Base-by-base conservation (phyloP, 1,139 yeast genomes). In the Candida dubliniensis region DNA sequence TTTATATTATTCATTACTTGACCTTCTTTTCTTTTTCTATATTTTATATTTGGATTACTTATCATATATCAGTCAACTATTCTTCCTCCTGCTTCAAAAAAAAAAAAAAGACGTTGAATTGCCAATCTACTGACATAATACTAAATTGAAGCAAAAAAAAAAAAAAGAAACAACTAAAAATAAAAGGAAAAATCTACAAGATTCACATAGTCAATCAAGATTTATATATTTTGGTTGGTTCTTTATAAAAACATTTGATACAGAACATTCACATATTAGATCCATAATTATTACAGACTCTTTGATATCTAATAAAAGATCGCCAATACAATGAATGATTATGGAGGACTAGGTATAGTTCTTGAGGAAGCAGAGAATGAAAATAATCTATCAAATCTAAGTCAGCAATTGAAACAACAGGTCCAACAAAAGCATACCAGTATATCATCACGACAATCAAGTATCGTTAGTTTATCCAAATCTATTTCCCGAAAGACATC, bases 301-400 rank as follows among this genome's bases (percentile, higher is more conserved):
- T 18, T 18, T 18, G 23, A 18, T 18, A 18, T 18, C 23, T 18
- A 18, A 4, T 18, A 18, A 5, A 18, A 5, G 24, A 36, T 5
- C 12, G 13, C 2, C 26, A 24, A 38, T 12, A 30, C 31, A 27
- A 50, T 48, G 55, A 50, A 38, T 44, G 52, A 47, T 34, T 49
- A 44, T 42, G 55, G 55, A 45, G 71, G 70, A 18, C 54, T 67
- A 47, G 70, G 71, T 18, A 66, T 67, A 36, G 60, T 66, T 7
- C 52, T 66, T 13, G 72, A 67, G 45, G 71, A 65, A 43, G 47
- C 30, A 12, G 49, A 45, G 35, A 48, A 47, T 11, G 36, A 39
- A 42, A 34, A 35, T 31, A 37, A 31, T 34, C 30, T 37, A 34
- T 36, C 34, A 11, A 27, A 34, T 38, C 41, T 12, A 41, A 27